Conservation (phyloP, 768 basidiomycete genomes). For the Filobasidium floriforme region DNA sequence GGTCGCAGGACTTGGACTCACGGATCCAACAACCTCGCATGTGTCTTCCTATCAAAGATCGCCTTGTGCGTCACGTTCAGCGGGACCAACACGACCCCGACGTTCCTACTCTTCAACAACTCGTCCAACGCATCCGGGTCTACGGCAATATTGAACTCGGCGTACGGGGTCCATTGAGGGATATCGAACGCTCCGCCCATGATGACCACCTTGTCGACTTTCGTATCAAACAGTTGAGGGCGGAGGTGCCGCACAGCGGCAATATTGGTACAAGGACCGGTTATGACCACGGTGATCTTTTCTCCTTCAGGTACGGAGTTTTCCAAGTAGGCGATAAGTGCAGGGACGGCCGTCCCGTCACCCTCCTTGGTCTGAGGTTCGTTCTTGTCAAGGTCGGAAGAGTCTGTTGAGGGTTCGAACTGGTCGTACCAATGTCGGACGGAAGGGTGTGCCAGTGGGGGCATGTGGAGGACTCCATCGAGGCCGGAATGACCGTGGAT, state of each 20-base stretch:
- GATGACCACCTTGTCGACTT: conserved; percentile 14
- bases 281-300: conserved; percentile 17
- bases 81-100: conserved; percentile 16
- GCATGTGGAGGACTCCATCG: conserved; percentile 15
- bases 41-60: conserved; percentile 13
- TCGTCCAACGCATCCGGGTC: conserved; percentile 22
- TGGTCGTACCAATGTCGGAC: conserved; percentile 15
- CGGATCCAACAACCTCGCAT: conserved; percentile 20
- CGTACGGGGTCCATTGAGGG: conserved; percentile 23
- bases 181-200: conserved; percentile 22
- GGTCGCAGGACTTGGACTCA: conserved; percentile 14
- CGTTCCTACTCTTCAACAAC: conserved; percentile 13
- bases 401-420: neutral
- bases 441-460: conserved; percentile 11
- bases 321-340: neutral
- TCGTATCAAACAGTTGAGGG: conserved; percentile 10
- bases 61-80: conserved; percentile 22
- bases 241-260: conserved; percentile 14
- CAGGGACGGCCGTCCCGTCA: conserved; percentile 7
- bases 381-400: too few relatives aligned
- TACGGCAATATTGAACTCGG: conserved; percentile 21
- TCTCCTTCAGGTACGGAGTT: conserved; percentile 1
- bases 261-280: conserved; percentile 22
- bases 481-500: conserved; percentile 20
- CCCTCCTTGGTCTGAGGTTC: neutral